These are phyloP conservation scores for Aeminium ludgeri DNA, from an alignment of 495 filamentous ascomycete species.

Conservation along the genomic window DNA sequence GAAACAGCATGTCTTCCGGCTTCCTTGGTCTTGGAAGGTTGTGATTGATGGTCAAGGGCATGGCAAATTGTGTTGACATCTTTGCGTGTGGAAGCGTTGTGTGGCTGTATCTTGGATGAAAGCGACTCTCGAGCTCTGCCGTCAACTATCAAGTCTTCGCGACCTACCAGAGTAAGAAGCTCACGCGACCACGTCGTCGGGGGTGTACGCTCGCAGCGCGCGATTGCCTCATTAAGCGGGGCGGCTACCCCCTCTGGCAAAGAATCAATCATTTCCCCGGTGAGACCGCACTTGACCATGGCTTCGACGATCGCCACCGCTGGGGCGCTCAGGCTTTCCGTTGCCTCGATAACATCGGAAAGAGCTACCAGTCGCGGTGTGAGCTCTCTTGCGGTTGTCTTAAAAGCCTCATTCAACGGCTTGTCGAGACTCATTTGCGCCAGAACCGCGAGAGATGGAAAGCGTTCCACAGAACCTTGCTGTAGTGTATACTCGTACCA, in stretches of 20 bases:
- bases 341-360: slow-evolving; percentile 3
- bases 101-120: slow-evolving; percentile 23
- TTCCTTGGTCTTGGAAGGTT: slow-evolving; percentile 7
- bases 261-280: slow-evolving; percentile 46
- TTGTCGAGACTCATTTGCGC: not conserved
- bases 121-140: no score
- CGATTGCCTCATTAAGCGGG: slow-evolving; percentile 69
- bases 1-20: slow-evolving; percentile 45
- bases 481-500: slow-evolving; percentile 37
- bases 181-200: slow-evolving; percentile 55
- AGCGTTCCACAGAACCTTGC: not conserved
- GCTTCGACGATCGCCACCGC: slow-evolving; percentile 6
- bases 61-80: slow-evolving; percentile 61
- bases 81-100: slow-evolving; percentile 10
- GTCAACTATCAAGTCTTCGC: slow-evolving; percentile 48
- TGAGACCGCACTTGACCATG: slow-evolving; percentile 45
- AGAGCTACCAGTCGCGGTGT: slow-evolving; percentile 6
- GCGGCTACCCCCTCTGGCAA: slow-evolving; percentile 67
- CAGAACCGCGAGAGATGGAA: slow-evolving; percentile 13
- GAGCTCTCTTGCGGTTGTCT: not conserved
- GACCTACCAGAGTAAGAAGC: slow-evolving; percentile 58
- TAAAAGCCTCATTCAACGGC: not conserved
- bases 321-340: slow-evolving; percentile 1
- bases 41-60: slow-evolving; percentile 28
- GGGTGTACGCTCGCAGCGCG: slow-evolving; percentile 62